A percentile compares a stretch with the other conserved stretches of the same genome.
Evolutionary conservation across 1,284 basidiomycete species (phyloP).

Genomic region (Schizopora paradoxa): DNA sequence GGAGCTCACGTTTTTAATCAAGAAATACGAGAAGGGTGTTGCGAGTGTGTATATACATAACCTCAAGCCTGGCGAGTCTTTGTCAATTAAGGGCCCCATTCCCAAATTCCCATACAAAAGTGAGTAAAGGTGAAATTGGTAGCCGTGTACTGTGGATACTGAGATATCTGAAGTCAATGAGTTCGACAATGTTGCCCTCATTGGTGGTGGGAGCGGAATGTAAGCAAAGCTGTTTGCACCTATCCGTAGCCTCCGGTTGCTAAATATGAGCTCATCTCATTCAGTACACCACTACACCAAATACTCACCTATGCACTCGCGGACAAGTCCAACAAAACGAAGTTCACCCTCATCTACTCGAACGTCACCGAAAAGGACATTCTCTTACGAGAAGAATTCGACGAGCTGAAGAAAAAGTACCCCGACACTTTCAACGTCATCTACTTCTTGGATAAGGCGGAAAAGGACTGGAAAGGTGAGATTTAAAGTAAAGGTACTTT

Average conservation of each 20-base stretch:
- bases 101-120: conserved; percentile 78
- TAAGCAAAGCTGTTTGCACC: conserved; percentile 30
- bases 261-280: conserved; percentile 18
- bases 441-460: conserved; percentile 82
- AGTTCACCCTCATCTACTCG: conserved; percentile 88
- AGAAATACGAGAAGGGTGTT: conserved; percentile 78
- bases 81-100: conserved; percentile 89
- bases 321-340: conserved; percentile 83
- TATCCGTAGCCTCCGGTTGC: conserved; percentile 8
- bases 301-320: conserved; percentile 69
- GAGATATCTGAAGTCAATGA: conserved; percentile 55
- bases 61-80: conserved; percentile 74
- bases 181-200: conserved; percentile 81
- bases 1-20: conserved; percentile 80
- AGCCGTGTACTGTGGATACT: neutral
- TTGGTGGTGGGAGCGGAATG: conserved; percentile 89
- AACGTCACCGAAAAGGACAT: conserved; percentile 93
- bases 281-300: conserved; percentile 72
- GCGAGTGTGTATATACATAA: conserved; percentile 74
- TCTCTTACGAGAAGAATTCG: conserved; percentile 79
- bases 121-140: conserved; percentile 28
- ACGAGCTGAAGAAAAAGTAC: conserved; percentile 65
- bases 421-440: conserved; percentile 75
- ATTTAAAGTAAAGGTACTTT: conserved; percentile 8
- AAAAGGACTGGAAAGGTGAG: conserved; percentile 65